These are phyloP conservation scores for Nicotiana paniculata DNA, from an alignment of 257 asterid genomes.

Conservation along the genomic window DNA sequence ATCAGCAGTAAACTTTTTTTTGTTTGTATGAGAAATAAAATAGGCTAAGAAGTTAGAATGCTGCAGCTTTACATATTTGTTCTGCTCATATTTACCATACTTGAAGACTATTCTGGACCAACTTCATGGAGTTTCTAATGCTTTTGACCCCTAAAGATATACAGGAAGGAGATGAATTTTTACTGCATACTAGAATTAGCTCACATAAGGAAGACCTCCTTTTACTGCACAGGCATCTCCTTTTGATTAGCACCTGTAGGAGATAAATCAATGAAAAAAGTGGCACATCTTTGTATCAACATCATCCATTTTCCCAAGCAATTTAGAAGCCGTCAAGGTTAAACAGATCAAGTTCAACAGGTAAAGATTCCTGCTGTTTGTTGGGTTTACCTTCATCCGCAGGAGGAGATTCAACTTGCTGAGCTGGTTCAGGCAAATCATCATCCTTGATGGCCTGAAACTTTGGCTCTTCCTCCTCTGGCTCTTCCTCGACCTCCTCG, in stretches of 20 bases:
- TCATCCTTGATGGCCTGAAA: neutral
- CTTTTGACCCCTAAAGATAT: neutral
- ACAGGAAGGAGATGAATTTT: neutral
- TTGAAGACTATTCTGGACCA: neutral
- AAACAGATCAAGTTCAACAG: conserved; percentile 75
- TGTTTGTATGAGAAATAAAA: neutral
- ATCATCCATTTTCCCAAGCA: conserved; percentile 33
- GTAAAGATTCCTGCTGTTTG: conserved; percentile 57
- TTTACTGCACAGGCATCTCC: conserved; percentile 44
- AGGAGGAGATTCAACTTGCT: conserved; percentile 42
- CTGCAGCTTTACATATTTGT: neutral
- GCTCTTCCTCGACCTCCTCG: neutral
- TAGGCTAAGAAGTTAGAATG: neutral
- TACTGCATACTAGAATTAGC: conserved; percentile 2
- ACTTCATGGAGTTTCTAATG: conserved; percentile 9
- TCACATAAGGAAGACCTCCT: conserved; percentile 37
- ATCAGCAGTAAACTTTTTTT: neutral
- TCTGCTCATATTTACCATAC: neutral
- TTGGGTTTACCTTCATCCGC: conserved; percentile 76
- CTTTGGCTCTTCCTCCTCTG: too few species aligned
- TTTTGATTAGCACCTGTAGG: conserved; percentile 66
- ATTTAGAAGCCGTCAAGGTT: conserved; percentile 78
- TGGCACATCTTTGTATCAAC: conserved; percentile 46
- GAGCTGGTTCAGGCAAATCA: neutral
- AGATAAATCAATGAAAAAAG: conserved; percentile 52